phyloP scores from a whole-genome alignment of 2,329 filamentous ascomycete genomes.

The Exophiala mesophila region DNA sequence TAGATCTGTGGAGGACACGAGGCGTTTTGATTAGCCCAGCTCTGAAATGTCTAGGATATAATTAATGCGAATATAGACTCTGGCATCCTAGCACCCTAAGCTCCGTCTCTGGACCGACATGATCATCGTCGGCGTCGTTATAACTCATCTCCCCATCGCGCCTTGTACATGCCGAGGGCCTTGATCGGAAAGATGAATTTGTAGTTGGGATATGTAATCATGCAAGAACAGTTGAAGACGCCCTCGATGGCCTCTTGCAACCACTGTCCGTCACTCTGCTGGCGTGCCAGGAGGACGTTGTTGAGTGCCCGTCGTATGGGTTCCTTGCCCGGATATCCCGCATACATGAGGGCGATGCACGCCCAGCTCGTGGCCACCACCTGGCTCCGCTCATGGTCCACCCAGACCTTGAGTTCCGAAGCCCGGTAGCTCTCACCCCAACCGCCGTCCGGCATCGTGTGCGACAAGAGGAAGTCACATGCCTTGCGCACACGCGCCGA shows the following conservation, averaged over 20 bases:
- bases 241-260: slow-evolving; percentile 92
- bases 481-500: slow-evolving; percentile 66
- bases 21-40: too few relatives aligned
- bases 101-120: too few relatives aligned
- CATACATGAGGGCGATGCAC: slow-evolving; percentile 74
- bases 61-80: too few relatives aligned
- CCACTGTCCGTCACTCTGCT: slow-evolving; percentile 90
- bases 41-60: too few relatives aligned
- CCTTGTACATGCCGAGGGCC: slow-evolving; percentile 83
- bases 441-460: slow-evolving; percentile 82
- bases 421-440: slow-evolving; percentile 94
- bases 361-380: slow-evolving; percentile 96
- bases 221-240: slow-evolving; percentile 97
- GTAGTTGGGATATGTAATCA: slow-evolving; percentile 99
- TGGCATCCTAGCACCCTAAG: too few relatives aligned
- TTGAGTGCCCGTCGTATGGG: slow-evolving; percentile 69
- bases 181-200: slow-evolving; percentile 95
- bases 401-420: slow-evolving; percentile 71
- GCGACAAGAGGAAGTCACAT: slow-evolving; percentile 79
- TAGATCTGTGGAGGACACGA: too few relatives aligned
- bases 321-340: slow-evolving; percentile 69
- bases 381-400: slow-evolving; percentile 67
- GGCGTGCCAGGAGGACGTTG: slow-evolving; percentile 71
- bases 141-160: slow-evolving; percentile 60
- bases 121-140: too few relatives aligned